Percentiles rank a stretch among this genome's conserved stretches.
phyloP scores from a whole-genome alignment of 2,329 filamentous ascomycete species.

The Parastagonospora nodorum region DNA sequence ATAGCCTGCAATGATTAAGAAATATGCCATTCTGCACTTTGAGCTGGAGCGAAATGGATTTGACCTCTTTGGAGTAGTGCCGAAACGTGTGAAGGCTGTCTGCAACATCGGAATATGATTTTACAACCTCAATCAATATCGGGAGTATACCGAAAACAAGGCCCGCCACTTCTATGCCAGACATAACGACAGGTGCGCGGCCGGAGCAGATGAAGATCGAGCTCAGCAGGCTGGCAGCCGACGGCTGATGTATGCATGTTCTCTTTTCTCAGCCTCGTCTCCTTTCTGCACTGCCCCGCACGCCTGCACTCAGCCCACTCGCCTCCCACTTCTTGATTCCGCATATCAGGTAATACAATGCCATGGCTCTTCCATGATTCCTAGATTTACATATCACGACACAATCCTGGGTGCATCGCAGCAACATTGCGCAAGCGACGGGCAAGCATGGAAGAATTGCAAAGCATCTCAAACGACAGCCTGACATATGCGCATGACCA shows the following conservation, averaged over 20 bases:
- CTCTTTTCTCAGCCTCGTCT: conserved; percentile 1
- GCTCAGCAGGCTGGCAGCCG: background rate
- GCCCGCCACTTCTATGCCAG: conserved; percentile 26
- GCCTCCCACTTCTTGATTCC: background rate
- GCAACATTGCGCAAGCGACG: background rate
- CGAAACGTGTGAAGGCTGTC: conserved; percentile 20
- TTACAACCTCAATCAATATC: conserved; percentile 26
- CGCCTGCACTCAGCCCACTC: background rate
- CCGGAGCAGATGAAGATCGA: background rate
- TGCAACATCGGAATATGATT: conserved; percentile 18
- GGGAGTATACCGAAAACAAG: conserved; percentile 28
- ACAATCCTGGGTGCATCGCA: background rate
- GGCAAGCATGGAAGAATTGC: background rate
- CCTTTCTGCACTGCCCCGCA: background rate
- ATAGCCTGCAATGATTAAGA: conserved; percentile 25
- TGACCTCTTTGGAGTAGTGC: conserved; percentile 23
- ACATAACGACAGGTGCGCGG: conserved; percentile 11
- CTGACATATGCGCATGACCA: background rate
- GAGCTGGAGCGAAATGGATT: conserved; percentile 15
- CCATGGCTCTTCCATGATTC: too few species aligned
- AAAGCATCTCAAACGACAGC: background rate
- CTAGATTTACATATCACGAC: too few species aligned
- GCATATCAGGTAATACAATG: background rate
- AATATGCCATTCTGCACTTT: conserved; percentile 22
- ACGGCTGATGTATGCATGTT: background rate